Evolutionary conservation across 2,329 filamentous ascomycete species (phyloP).

Genomic region (Colletotrichum tropicale): DNA sequence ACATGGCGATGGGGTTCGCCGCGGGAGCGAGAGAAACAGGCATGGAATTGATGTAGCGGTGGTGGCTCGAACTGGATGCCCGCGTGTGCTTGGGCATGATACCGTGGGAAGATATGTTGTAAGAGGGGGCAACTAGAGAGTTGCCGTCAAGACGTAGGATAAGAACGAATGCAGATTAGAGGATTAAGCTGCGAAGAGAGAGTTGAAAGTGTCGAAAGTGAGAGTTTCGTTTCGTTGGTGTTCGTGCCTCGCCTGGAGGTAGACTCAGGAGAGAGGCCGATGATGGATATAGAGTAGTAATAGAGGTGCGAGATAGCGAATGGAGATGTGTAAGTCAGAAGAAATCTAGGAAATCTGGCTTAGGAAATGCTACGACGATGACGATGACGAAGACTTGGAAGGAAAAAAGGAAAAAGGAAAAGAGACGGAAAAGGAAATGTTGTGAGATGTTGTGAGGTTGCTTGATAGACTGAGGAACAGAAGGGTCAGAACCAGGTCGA

Average conservation of each 20-base stretch:
- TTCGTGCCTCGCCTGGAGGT: slow-evolving; percentile 20
- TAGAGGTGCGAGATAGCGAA: neutral
- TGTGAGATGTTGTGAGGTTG: slow-evolving; percentile 23
- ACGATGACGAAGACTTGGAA: slow-evolving; percentile 10
- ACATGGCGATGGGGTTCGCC: slow-evolving; percentile 43
- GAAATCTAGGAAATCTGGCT: slow-evolving; percentile 13
- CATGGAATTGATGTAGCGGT: slow-evolving; percentile 38
- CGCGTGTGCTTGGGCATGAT: slow-evolving; percentile 53
- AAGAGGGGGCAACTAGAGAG: slow-evolving; percentile 18
- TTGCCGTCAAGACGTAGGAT: slow-evolving; percentile 19
- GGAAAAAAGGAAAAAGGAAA: slow-evolving; percentile 24
- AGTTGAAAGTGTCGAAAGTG: neutral
- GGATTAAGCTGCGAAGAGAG: slow-evolving; percentile 10
- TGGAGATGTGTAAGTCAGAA: slow-evolving; percentile 2
- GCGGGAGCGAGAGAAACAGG: slow-evolving; percentile 43
- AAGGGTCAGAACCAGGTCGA: slow-evolving; percentile 13
- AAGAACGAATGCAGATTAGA: slow-evolving; percentile 14
- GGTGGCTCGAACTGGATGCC: slow-evolving; percentile 40
- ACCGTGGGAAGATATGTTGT: slow-evolving; percentile 21
- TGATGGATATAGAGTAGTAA: neutral
- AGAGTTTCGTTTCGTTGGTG: neutral
- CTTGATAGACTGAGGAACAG: slow-evolving; percentile 21
- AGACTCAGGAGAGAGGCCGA: neutral
- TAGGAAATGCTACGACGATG: slow-evolving; percentile 11
- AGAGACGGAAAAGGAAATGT: slow-evolving; percentile 26